A percentile compares a stretch with the other conserved stretches of the same genome.
These are phyloP conservation scores for Yarrowia deformans DNA, from an alignment of 805 yeast species.

Conservation along the genomic window DNA sequence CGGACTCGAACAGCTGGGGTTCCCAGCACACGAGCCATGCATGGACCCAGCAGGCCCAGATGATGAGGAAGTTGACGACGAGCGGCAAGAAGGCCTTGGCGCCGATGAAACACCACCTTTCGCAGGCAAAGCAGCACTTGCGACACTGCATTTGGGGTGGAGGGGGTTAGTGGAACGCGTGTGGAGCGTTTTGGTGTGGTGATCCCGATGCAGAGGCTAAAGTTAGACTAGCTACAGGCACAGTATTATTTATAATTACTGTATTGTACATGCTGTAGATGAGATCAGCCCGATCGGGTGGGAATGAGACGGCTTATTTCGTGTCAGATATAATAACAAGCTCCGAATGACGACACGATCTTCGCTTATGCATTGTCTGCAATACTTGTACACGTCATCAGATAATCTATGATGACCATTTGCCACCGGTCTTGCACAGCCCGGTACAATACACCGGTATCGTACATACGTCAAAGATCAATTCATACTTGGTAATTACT, in stretches of 20 bases:
- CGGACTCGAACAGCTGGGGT: constrained; percentile 21
- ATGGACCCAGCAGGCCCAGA: constrained; percentile 39
- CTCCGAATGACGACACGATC: too few species aligned
- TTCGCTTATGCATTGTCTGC: too few species aligned
- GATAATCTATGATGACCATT: too few species aligned
- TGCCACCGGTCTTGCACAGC: too few species aligned
- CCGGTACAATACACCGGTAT: too few species aligned
- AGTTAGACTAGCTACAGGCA: constrained; percentile 18
- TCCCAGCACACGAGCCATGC: constrained; percentile 38
- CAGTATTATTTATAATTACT: too few species aligned
- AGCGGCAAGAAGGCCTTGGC: constrained; percentile 23
- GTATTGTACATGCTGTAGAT: too few species aligned
- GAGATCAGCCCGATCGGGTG: not conserved
- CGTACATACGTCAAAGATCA: not conserved
- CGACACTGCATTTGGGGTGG: constrained; percentile 25
- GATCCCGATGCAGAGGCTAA: not conserved
- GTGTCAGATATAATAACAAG: too few species aligned
- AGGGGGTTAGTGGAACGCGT: not conserved
- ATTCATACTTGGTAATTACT: not conserved
- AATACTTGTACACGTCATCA: too few species aligned
- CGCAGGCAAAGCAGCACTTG: constrained; percentile 38
- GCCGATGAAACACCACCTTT: constrained; percentile 13
- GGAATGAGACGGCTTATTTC: too few species aligned
- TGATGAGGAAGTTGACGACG: constrained; percentile 37
- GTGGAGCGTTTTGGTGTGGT: not conserved